These are phyloP conservation scores for Triticum urartu DNA, from an alignment of 176 grass and related monocot genomes.

Conservation along the genomic window DNA sequence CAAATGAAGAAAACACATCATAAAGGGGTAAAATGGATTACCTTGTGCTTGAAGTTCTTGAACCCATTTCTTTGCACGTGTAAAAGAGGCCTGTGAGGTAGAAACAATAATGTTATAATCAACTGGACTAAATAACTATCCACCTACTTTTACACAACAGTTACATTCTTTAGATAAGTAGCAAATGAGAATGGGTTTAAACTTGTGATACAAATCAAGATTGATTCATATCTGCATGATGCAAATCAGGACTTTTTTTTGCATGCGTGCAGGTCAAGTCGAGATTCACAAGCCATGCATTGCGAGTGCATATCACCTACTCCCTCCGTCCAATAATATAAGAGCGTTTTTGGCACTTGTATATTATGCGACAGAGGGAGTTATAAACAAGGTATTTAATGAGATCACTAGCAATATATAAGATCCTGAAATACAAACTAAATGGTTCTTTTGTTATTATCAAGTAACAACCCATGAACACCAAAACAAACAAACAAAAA, in stretches of 20 bases:
- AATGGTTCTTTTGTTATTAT: not conserved
- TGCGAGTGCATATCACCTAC: not conserved
- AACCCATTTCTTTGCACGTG: conserved; percentile 88
- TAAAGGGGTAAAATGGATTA: conserved; percentile 17
- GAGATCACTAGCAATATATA: not conserved
- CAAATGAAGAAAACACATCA: not conserved
- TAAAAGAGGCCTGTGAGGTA: conserved; percentile 68
- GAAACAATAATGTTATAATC: conserved; percentile 1
- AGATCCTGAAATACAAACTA: not conserved
- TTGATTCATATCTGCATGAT: not conserved
- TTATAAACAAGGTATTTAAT: not conserved
- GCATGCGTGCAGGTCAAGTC: not conserved
- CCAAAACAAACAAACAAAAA: not conserved
- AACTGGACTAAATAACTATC: not conserved
- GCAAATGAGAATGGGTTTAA: not conserved
- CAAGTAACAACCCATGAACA: not conserved
- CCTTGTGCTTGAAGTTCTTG: conserved; percentile 96
- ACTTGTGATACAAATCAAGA: not conserved
- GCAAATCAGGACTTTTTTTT: not conserved
- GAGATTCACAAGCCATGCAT: not conserved
- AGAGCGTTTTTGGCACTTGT: too few species aligned
- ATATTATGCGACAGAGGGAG: too few species aligned
- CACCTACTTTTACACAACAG: not conserved
- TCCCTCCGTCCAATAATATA: too few species aligned
- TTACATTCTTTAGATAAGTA: not conserved